phyloP scores from a whole-genome alignment of 768 basidiomycete genomes.

The Macrolepiota albuminosa region DNA sequence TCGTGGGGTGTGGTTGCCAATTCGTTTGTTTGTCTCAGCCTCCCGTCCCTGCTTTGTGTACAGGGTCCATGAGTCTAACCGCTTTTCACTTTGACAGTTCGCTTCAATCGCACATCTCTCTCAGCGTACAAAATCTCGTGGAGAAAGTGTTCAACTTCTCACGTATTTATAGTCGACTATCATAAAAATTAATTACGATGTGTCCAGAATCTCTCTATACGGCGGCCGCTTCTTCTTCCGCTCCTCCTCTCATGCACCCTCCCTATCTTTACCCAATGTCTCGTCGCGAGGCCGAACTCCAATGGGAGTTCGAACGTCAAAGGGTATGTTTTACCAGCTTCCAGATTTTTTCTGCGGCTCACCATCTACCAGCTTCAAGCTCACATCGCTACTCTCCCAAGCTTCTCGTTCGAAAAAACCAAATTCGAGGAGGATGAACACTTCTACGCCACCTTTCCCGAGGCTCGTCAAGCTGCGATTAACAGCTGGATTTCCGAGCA shows the following conservation, averaged over 20 bases:
- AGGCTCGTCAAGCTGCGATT: conserved; percentile 13
- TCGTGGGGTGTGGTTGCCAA: background rate
- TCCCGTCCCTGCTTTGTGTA: background rate
- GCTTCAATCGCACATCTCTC: background rate
- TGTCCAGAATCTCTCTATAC: background rate
- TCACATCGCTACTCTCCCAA: background rate
- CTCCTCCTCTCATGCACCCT: background rate
- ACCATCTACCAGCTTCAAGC: background rate
- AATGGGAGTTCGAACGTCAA: conserved; percentile 9
- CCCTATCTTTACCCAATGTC: background rate
- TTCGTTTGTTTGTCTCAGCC: background rate
- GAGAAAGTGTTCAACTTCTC: background rate
- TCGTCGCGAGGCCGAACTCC: conserved; percentile 2
- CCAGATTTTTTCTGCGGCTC: background rate
- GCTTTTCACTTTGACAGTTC: conserved; percentile 3
- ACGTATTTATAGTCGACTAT: background rate
- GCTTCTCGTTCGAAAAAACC: conserved; percentile 10
- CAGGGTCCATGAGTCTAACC: conserved; percentile 13
- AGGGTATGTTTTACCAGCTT: background rate
- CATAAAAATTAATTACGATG: background rate
- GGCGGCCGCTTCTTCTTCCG: background rate
- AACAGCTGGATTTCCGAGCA: conserved; percentile 9
- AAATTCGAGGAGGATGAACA: conserved; percentile 13
- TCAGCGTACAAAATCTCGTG: background rate
- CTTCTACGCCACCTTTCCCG: conserved; percentile 16